Evolutionary conservation across 805 yeast genomes (phyloP), one percentile per base, ranked within the genome.

Genomic region (Schizosaccharomyces octosporus): DNA sequence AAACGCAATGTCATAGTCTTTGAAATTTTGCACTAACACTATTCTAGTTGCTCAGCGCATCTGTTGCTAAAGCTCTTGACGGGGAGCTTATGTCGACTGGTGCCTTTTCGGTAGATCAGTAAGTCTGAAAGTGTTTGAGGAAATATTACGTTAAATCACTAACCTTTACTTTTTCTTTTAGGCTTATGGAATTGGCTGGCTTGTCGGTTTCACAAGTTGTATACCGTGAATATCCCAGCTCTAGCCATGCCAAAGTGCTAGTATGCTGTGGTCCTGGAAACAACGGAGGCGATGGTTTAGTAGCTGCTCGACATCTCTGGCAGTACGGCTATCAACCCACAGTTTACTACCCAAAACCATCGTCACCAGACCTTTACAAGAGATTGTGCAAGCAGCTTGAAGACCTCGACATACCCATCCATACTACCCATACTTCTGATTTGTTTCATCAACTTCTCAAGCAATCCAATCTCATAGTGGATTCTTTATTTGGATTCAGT

Each of bases 261-360:
- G 78, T 93, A 1, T 74, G 93, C 4, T 87, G 83, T 11, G 98
- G 98, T 0, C 97, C 97, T 0, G 98, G 98, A 1, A 93, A 93
- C 68, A 93, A 93, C 68, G 90, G 77, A 1, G 98, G 97, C 1
- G 98, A 93, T 72, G 98, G 97, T 0, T 73, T 93, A 15, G 98
- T 93, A 1, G 95, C 96, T 36, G 95, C 97, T 1, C 77, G 98
- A 55, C 98, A 93, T 69, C 74, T 93, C 64, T 80, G 80, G 65
- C 72, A 88, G 13, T 81, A 93, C 76, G 93, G 93, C 1, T 87
- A 82, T 69, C 72, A 74, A 4, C 95, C 97, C 1, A 73, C 78
- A 4, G 77, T 90, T 0, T 88, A 78, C 70, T 89, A 88, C 68
- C 97, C 97, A 2, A 86, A 82, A 66, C 76, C 75, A 61, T 76